These are phyloP conservation scores for Pezicula neosporulosa DNA, from an alignment of 2,329 filamentous ascomycete genomes.

Conservation along the genomic window DNA sequence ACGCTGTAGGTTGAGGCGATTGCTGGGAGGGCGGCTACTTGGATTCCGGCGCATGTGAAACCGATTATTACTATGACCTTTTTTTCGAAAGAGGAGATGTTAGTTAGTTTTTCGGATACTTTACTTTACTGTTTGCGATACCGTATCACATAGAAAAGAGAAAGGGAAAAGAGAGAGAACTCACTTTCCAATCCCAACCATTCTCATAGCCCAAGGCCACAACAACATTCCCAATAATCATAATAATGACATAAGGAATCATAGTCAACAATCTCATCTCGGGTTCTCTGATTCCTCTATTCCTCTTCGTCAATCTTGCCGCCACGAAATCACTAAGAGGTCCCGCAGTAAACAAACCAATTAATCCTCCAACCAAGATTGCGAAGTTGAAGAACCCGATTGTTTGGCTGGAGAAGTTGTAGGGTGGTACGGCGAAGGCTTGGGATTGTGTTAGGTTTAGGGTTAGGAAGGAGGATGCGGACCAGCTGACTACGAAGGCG, in stretches of 20 bases:
- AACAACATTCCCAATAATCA: conserved; percentile 51
- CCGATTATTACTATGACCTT: conserved; percentile 50
- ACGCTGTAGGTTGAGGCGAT: conserved; percentile 55
- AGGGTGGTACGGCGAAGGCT: conserved; percentile 24
- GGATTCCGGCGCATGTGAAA: conserved; percentile 51
- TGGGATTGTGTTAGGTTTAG: conserved; percentile 56
- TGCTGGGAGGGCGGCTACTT: conserved; percentile 55
- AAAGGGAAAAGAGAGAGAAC: not conserved
- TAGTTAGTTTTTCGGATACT: not conserved
- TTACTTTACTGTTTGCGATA: too few species aligned
- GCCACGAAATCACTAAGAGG: conserved; percentile 36
- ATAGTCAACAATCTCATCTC: conserved; percentile 34
- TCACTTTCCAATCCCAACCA: conserved; percentile 49
- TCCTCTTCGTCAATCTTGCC: conserved; percentile 27
- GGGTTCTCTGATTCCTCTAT: conserved; percentile 27
- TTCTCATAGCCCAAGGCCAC: conserved; percentile 50
- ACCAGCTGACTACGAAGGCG: conserved; percentile 59
- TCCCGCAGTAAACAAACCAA: conserved; percentile 45
- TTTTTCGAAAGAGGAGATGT: not conserved
- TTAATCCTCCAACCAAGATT: conserved; percentile 42
- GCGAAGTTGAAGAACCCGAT: conserved; percentile 49
- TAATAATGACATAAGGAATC: conserved; percentile 32
- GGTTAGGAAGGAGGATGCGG: conserved; percentile 49
- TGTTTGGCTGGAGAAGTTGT: conserved; percentile 34
- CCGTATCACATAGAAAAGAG: too few species aligned